Base-by-base conservation (phyloP, 352 stramenopile species). In the Phytopythium chamaehyphon region DNA sequence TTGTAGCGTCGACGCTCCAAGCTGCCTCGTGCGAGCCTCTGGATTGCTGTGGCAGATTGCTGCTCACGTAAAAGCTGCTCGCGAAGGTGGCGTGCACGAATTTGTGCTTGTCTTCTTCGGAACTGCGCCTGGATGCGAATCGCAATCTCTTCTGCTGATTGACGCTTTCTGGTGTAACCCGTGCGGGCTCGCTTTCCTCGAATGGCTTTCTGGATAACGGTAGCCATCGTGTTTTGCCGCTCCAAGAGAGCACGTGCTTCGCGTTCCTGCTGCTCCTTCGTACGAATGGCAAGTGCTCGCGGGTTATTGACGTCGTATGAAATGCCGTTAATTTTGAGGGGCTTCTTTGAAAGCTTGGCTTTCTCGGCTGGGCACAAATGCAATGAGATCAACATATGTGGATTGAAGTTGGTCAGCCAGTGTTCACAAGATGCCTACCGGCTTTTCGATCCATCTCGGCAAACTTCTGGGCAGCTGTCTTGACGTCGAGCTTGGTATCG, bases 371-470 rank as follows among this genome's bases (percentile, higher is more conserved):
- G 15, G 59, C 24, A 23, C 59, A 37, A 35, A 52, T 16, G 7
- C 6, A 22, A 22, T 6, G 12, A 36, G 22, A 33, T 12, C 46
- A 24, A 19, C n/a, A n/a, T 10, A 26, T n/a, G 44, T 11, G 15
- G 21, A 38, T n/a, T 49, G 46, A 37, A 64, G 44, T 23, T 50
- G 14, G 6, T 48, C 3, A 43, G 21, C 11, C 5, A 38, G 33
- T 16, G 18, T 19, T 19, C 9, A 15, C 19, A 9, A 16, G 28
- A 19, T 7, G 2, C 28, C 44, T 50, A 85, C 74, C 71, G 61
- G 66, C 66, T 69, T 76, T 77, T 37, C 73, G 72, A 47, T 88
- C 76, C 71, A 85, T 79, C 16, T 83, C 71, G 4, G 70, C 70
- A 53, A 88, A 86, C 40, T 77, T 81, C 40, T 83, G 69, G 3